These are phyloP conservation scores for Crithidia brevicula DNA, from an alignment of 208 protist genomes.

Conservation along the genomic window DNA sequence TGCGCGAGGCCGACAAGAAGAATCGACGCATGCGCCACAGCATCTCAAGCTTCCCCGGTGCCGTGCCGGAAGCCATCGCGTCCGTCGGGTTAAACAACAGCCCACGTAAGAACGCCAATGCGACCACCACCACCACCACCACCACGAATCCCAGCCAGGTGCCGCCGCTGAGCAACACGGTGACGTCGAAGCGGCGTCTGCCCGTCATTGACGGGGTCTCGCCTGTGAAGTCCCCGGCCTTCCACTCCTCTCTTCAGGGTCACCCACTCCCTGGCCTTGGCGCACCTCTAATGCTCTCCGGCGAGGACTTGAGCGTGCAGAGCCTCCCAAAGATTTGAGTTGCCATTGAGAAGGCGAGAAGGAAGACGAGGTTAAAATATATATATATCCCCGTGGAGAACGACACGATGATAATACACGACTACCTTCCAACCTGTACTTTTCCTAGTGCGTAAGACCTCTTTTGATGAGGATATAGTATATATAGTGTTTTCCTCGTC, in stretches of 20 bases:
- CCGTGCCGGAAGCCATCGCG: background rate
- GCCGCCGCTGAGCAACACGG: conserved; percentile 26
- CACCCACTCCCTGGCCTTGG: background rate
- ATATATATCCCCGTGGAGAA: too few relatives aligned
- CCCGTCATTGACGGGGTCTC: conserved; percentile 32
- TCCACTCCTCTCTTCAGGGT: conserved; percentile 9
- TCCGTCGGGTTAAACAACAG: conserved; percentile 18
- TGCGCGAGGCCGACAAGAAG: conserved; percentile 67
- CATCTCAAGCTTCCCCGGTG: conserved; percentile 3
- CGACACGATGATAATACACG: too few relatives aligned
- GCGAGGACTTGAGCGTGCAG: conserved; percentile 20
- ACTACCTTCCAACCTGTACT: too few relatives aligned
- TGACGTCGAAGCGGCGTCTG: conserved; percentile 20
- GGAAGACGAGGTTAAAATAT: too few relatives aligned
- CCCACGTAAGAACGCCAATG: conserved; percentile 14
- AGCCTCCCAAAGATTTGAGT: conserved; percentile 29
- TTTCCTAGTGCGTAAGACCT: too few relatives aligned
- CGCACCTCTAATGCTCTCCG: conserved; percentile 6
- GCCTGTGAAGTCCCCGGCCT: conserved; percentile 13
- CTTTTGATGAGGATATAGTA: too few relatives aligned
- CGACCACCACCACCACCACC: background rate
- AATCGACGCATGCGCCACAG: conserved; percentile 16
- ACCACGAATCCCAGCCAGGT: too few relatives aligned
- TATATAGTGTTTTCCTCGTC: too few relatives aligned
- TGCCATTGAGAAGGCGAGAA: too few relatives aligned